Evolutionary conservation across 1,284 basidiomycete genomes (phyloP).

Genomic region (Melampsora americana): DNA sequence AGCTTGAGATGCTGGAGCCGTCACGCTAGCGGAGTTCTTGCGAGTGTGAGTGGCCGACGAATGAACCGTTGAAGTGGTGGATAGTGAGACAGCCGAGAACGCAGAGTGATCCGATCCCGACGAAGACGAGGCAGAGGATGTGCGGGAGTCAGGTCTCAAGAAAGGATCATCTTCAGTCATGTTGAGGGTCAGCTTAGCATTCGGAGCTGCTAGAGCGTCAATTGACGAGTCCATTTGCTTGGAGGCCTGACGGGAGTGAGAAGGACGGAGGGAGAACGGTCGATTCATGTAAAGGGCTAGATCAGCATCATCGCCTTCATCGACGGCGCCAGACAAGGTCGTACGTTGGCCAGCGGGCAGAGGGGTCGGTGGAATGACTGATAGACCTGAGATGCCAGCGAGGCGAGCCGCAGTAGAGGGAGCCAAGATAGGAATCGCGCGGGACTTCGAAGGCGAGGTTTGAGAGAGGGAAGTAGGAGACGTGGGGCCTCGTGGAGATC

Average conservation of each 20-base stretch:
- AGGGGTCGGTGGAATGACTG: constrained; percentile 27
- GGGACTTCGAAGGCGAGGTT: constrained; percentile 27
- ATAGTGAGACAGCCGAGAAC: constrained; percentile 19
- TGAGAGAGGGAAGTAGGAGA: not conserved
- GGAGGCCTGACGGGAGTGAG: not conserved
- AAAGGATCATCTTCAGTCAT: constrained; percentile 17
- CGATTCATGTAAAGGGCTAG: not conserved
- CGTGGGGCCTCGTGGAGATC: not conserved
- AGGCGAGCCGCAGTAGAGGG: not conserved
- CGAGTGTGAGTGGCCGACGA: not conserved
- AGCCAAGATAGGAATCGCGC: constrained; percentile 34
- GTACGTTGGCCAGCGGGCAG: not conserved
- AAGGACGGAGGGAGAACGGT: not conserved
- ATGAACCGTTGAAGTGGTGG: constrained; percentile 21
- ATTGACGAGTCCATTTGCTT: not conserved
- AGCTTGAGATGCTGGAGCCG: not conserved
- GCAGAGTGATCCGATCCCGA: constrained; percentile 37
- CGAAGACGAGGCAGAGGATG: constrained; percentile 30
- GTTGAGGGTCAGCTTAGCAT: no score
- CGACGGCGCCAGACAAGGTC: not conserved
- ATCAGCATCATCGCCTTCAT: constrained; percentile 1
- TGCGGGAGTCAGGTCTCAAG: constrained; percentile 17
- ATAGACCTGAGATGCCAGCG: not conserved
- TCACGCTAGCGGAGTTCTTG: not conserved
- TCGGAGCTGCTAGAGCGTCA: no score